Evolutionary conservation across 2,329 filamentous ascomycete genomes (phyloP).

Genomic region (Grosmannia clavigera): DNA sequence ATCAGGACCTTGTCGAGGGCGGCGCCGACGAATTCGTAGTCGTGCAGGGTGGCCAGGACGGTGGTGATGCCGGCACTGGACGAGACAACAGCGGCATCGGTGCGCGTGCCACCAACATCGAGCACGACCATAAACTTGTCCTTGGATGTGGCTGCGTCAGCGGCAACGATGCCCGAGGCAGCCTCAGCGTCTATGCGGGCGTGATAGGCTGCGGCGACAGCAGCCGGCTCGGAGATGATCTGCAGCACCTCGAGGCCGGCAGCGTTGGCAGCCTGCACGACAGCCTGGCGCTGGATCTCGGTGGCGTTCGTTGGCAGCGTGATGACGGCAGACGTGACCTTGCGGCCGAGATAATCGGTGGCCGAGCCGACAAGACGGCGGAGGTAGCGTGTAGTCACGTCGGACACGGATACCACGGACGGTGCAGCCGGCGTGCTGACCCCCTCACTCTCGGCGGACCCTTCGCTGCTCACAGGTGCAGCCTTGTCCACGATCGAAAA

Average conservation of each 20-base stretch:
- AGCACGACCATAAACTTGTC: slow-evolving; percentile 90
- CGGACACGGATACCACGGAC: slow-evolving; percentile 63
- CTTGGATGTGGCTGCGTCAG: slow-evolving; percentile 51
- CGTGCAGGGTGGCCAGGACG: slow-evolving; percentile 82
- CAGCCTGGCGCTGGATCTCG: slow-evolving; percentile 72
- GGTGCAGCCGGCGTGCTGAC: slow-evolving; percentile 16
- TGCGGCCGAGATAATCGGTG: slow-evolving; percentile 83
- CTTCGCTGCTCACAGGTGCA: slow-evolving; percentile 20
- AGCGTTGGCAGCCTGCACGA: slow-evolving; percentile 64
- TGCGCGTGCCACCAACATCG: slow-evolving; percentile 84
- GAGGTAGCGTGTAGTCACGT: slow-evolving; percentile 76
- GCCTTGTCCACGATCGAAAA: slow-evolving; percentile 75
- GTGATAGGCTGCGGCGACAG: slow-evolving; percentile 83
- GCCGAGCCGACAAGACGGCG: slow-evolving; percentile 71
- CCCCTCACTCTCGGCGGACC: slow-evolving; percentile 37
- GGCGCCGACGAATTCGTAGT: slow-evolving; percentile 83
- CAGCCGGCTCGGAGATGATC: slow-evolving; percentile 82
- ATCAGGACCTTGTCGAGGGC: slow-evolving; percentile 84
- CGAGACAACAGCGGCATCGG: slow-evolving; percentile 81
- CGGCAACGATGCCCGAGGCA: slow-evolving; percentile 77
- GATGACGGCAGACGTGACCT: slow-evolving; percentile 88
- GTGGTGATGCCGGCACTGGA: slow-evolving; percentile 95
- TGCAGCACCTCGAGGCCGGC: slow-evolving; percentile 84
- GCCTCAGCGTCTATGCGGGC: slow-evolving; percentile 71
- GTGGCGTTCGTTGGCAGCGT: slow-evolving; percentile 88